Evolutionary conservation across 2,329 filamentous ascomycete species (phyloP).

Genomic region (Clonostachys solani): DNA sequence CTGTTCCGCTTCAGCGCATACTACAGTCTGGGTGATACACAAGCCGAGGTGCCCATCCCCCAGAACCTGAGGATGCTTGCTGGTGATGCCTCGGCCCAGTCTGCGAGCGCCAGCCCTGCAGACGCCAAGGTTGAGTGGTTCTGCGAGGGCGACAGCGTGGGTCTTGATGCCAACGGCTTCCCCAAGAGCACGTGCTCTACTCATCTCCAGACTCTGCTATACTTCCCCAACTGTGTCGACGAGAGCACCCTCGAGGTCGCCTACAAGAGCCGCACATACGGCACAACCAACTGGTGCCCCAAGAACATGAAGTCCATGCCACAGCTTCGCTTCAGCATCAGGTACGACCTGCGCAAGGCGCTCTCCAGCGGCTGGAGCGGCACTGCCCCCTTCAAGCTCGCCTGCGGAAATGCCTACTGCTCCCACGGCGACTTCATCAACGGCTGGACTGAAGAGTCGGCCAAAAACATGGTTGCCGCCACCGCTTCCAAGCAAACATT

Average conservation of each 20-base stretch:
- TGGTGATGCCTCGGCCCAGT: conserved; percentile 27
- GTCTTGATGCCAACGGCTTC: conserved; percentile 16
- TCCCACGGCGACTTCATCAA: conserved; percentile 41
- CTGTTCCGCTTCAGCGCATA: conserved; percentile 37
- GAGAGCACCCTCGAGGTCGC: conserved; percentile 10
- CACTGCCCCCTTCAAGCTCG: conserved; percentile 31
- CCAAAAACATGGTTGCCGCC: conserved; percentile 32
- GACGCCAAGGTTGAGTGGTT: conserved; percentile 13
- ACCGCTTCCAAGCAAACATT: conserved; percentile 26
- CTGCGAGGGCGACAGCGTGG: conserved; percentile 21
- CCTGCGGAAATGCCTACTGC: conserved; percentile 29
- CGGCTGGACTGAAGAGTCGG: conserved; percentile 33
- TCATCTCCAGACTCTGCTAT: conserved; percentile 13
- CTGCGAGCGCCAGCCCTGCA: conserved; percentile 7
- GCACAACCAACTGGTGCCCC: conserved; percentile 21
- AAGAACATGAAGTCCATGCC: conserved; percentile 35
- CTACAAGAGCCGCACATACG: conserved; percentile 4
- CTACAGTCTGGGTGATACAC: conserved; percentile 29
- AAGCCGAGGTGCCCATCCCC: conserved; percentile 36
- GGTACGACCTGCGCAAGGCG: conserved; percentile 26
- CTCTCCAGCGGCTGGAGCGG: conserved; percentile 34
- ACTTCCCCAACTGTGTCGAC: conserved; percentile 16
- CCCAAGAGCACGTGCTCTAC: conserved; percentile 14
- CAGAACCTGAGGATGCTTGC: conserved; percentile 35
- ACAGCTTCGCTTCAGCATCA: conserved; percentile 37